Evolutionary conservation across 441 rosid species (phyloP), one percentile per base, ranked within the genome.

Genomic region (Jatropha multifida): DNA sequence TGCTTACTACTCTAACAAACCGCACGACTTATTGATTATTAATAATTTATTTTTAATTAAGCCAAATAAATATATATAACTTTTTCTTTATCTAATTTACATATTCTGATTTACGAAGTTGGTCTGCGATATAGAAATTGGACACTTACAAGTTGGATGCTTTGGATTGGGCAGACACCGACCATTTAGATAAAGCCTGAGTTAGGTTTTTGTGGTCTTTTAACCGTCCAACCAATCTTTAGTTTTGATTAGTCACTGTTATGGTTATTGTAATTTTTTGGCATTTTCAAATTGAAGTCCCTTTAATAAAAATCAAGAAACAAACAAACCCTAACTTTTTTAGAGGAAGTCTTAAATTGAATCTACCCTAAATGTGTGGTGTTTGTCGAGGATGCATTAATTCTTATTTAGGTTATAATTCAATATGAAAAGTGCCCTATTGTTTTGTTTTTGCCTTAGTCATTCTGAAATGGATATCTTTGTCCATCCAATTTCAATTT

Each of bases 141-240:
- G 20, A 44, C 23, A 44, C 61, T 17, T 49, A 59, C 54, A n/a
- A 26, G 12, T 11, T 41, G 67, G 59, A 13, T 58, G 2, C 42
- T 15, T 44, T 8, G 38, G 67, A 72, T 37, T 8, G 27, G 67
- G 73, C 77, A 67, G 37, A 70, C 77, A 68, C 87, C 83, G 83
- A 76, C 85, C 82, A 70, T 42, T 4, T 61, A 38, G 62, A 4
- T 9, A 9, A 64, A 0, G 18, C 12, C 18, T 63, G 59, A 14
- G 56, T 56, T 38, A 14, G 23, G 13, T 56, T 55, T 32, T 18
- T 41, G 60, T 32, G 8, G 20, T 32, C 9, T 0, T 48, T 60
- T 8, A 69, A 79, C 93, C 91, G 91, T 65, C 91, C 90, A 84
- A 26, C 79, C 83, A 82, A 83, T 85, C 74, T 40, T 63, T 20